Evolutionary conservation across 148 eudicot species (phyloP), one percentile per base, ranked within the genome.

Genomic region (Selenicereus undatus): DNA sequence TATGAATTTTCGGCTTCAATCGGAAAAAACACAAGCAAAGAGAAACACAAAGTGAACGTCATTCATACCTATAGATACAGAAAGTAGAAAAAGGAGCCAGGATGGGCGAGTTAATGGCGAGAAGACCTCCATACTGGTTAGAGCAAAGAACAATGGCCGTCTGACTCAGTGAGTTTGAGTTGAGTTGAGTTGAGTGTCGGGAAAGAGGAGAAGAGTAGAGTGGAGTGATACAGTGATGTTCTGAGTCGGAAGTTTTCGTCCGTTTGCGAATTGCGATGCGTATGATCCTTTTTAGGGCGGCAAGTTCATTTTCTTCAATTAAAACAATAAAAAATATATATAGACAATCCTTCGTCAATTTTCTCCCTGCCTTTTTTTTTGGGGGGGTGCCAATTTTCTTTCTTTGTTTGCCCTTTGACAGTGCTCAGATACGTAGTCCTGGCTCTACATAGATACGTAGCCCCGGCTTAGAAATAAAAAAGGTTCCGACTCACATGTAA

Each of bases 81-180:
- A 69, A 13, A 80, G 4, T 1, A 77, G 6, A 56, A 76, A 24
- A 21, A 80, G 30, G 27, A 73, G 35, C 21, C n/a, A 11, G 2
- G 24, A 13, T 74, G 14, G 66, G 56, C 21, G n/a, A 11, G 69
- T 24, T 60, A 77, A 36, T 51, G 73, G 72, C 75, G 77, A 62
- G 56, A 71, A 48, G n/a, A 4, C 11, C 21, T 80, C 66, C 86
- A 84, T 84, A 12, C 48, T 80, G 43, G 0, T 12, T 26, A 30
- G 42, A 16, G 62, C 11, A 71, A 71, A 8, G 20, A 4, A 1
- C 52, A 65, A 65, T 78, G 56, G 58, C 42, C 42, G 35, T 45
- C 60, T 62, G 27, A 66, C 71, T 66, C 35, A 27, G 18, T 27
- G 71, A 65, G 71, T 26, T 65, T 26, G 36, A 66, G 71, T 66